These are phyloP conservation scores for Phoma sp. DNA, from an alignment of 2,329 filamentous ascomycete genomes.

Conservation along the genomic window DNA sequence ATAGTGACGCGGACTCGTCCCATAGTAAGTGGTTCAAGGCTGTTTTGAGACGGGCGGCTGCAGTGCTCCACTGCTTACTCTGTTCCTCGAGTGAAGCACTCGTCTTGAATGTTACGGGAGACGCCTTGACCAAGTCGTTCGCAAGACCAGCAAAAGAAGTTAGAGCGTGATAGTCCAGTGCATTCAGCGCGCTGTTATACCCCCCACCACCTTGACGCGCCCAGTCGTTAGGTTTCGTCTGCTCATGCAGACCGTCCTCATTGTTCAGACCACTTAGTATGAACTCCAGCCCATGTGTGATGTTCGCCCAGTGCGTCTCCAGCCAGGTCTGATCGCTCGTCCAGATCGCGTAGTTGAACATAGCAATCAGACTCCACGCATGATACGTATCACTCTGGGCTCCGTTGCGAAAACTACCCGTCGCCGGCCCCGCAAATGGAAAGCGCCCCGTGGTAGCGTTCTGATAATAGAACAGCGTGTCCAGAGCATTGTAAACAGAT, in stretches of 20 bases:
- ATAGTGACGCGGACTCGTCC: conserved; percentile 9
- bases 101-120: too few species aligned
- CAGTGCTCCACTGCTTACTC: not conserved
- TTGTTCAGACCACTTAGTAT: conserved; percentile 17
- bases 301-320: conserved; percentile 20
- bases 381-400: conserved; percentile 32
- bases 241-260: conserved; percentile 21
- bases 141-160: conserved; percentile 26
- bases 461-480: conserved; percentile 29
- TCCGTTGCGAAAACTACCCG: conserved; percentile 11
- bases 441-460: conserved; percentile 27
- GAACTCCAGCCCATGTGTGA: conserved; percentile 23
- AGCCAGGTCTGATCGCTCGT: conserved; percentile 21
- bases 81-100: too few species aligned
- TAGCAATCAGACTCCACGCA: conserved; percentile 28
- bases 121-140: conserved; percentile 4
- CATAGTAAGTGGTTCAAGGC: conserved; percentile 23
- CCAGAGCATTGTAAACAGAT: conserved; percentile 21
- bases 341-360: conserved; percentile 29
- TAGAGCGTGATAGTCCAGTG: conserved; percentile 42
- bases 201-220: conserved; percentile 37
- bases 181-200: conserved; percentile 44
- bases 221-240: conserved; percentile 38
- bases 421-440: conserved; percentile 26
- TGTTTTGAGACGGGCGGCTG: conserved; percentile 13